Evolutionary conservation across 208 protist genomes (phyloP), one percentile per base, ranked within the genome.

Genomic region (Angomonas deanei): DNA sequence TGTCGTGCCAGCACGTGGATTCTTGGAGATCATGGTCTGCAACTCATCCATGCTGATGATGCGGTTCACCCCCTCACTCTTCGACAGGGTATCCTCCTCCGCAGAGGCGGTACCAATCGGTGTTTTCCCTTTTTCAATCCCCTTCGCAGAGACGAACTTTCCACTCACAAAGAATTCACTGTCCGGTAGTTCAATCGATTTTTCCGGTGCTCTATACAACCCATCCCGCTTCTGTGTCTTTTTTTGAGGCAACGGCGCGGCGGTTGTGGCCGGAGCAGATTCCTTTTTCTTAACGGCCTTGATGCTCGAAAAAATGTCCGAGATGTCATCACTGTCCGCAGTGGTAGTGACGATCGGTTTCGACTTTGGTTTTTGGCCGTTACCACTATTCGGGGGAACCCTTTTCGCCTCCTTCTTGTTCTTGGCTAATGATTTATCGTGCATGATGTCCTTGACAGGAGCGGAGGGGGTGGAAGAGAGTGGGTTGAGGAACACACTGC

Each of bases 31-130:
- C 61, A 96, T 88, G 50, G 77, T 88, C 24, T 77, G 66, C n/a
- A 96, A 68, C 72, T 92, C 77, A 26, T 76, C 71, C 38, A 91
- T 70, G 3, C 72, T 83, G 1, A 96, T 67, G 50, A 96, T 92
- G 38, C 89, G 86, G 62, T 86, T 55, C 4, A 96, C 89, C 0
- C 86, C 86, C 61, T 92, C 89, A 19, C 66, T 75, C 21, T 67
- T 68, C 24, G 78, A 32, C 54, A 78, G 1, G 17, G n/a, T n/a
- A n/a, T 61, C 53, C 15, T 53, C 65, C 0, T 70, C 31, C 17
- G 34, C 21, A 19, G 42, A 50, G 42, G 42, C 13, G 8, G 42
- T 26, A 10, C 13, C 42, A 50, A 50, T 26, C 5, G 42, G 23
- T n/a, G 17, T 19, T 23, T 50, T 10, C 0, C 23, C 63, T 17